Base-by-base conservation (phyloP, 306 rosid species). In the Pueraria montana region DNA sequence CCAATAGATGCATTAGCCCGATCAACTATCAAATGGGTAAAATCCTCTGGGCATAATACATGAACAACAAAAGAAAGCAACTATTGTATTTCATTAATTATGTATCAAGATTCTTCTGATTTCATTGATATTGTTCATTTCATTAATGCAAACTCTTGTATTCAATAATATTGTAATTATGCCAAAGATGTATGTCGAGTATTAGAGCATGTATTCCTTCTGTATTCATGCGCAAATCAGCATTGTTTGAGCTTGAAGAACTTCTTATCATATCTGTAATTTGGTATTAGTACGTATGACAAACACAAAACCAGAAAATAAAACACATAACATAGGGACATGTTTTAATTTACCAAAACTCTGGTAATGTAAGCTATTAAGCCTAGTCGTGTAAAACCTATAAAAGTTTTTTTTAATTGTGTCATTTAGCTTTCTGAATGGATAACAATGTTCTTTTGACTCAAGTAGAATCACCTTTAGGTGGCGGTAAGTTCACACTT, bases 1-100 rank as follows among this genome's bases (percentile, higher is more conserved):
- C 90, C 90, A 18, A 78, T 82, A 78, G 86, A 87, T 1, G 83
- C 88, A 36, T 85, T 87, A 59, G 90, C 90, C 13, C 68, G 83
- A 7, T 78, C 90, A 74, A 87, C 90, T 50, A 52, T 87, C 80
- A 87, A 78, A 73, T 84, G 86, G 84, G 82, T 74, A 67, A 84
- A 82, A 78, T 84, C 88, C 14, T 78, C 77, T 36, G 69, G 4
- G 13, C 80, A 74, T 18, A 82, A 80, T 23, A 52, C 83, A 69
- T 74, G 81, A 84, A 66, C 49, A 84, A 52, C 68, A 58, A 20
- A 17, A 16, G 74, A 71, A 42, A 79, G 65, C 14, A 34, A 32
- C 11, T 24, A 16, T 11, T 81, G 40, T 43, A 56, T 69, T 72
- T 66, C 24, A 16, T 62, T 72, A 6, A 16, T 62, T 72, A 6